Evolutionary conservation across 495 filamentous ascomycete genomes (phyloP), one percentile per base, ranked within the genome.

Genomic region (Echria macrotheca): DNA sequence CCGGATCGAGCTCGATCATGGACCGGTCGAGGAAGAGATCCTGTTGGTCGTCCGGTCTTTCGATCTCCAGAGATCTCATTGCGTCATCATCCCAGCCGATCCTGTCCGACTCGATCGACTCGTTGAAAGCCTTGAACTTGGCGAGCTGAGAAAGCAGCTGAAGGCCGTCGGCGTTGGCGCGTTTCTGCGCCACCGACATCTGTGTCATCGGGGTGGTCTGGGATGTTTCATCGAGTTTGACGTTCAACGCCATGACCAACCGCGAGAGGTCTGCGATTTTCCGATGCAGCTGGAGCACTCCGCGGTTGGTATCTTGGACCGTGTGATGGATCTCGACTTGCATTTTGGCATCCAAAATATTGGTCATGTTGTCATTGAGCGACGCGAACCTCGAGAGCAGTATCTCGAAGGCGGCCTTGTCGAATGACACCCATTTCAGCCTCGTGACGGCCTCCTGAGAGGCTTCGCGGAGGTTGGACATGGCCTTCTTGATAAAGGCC

Each of bases 91-190:
- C 60, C 5, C 60, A 52, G 8, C 47, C 46, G 28, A 54, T 60
- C 32, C 43, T 59, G 39, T 56, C 49, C 7, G 58, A 54, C 26
- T 72, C 68, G 38, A 73, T 65, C 15, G 66, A 64, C 54, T 69
- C 59, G 47, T 71, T 73, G 52, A 73, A 73, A 10, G 69, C 70
- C 57, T 73, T 73, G 65, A 73, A 73, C 53, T 69, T 68, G 52
- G 70, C 70, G 12, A 73, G 57, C 47, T 69, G 60, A 4, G 68
- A 64, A 23, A 73, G 42, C 2, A 67, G 54, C 47, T 69, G 57
- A 12, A 66, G 59, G 1, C 61, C 60, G 32, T 60, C 55, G 17
- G 59, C 63, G 32, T 65, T 68, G 39, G 59, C 57, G 4, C 55
- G 59, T 43, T 58, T 57, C 42, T 64, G 65, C 2, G 35, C 52